Conservation (phyloP, 495 filamentous ascomycete genomes). For the Tuber calosporum region DNA sequence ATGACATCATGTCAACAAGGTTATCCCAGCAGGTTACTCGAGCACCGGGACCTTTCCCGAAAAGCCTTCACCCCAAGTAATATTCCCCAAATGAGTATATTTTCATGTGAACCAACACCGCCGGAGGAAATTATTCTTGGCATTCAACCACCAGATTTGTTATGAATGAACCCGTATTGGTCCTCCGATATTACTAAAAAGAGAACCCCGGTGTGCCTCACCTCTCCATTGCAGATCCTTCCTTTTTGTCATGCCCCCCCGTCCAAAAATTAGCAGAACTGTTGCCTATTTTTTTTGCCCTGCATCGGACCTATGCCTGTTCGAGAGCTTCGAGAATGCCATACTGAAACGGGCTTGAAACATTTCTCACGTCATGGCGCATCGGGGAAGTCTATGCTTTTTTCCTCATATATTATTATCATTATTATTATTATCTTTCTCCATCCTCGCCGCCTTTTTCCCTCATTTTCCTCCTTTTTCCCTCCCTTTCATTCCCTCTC, state of each 20-base stretch:
- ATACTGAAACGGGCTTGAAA: conserved; percentile 34
- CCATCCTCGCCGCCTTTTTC: not conserved
- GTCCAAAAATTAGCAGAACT: not conserved
- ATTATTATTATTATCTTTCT: not conserved
- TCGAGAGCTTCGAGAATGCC: conserved; percentile 39
- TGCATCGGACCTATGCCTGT: conserved; percentile 34
- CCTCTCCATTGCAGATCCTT: conserved; percentile 16
- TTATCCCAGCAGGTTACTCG: conserved; percentile 2
- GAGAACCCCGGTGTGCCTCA: not conserved
- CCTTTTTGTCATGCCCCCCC: not conserved
- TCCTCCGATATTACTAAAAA: not conserved
- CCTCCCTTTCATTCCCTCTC: not conserved
- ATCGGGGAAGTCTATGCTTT: conserved; percentile 14
- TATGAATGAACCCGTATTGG: not conserved
- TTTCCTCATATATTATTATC: too few species aligned
- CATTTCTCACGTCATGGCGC: conserved; percentile 32
- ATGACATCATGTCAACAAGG: conserved; percentile 33
- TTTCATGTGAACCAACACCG: not conserved
- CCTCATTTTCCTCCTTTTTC: not conserved
- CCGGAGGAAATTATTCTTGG: not conserved
- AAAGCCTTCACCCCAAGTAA: conserved; percentile 12
- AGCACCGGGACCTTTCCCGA: conserved; percentile 32
- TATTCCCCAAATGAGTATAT: not conserved
- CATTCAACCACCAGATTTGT: not conserved
- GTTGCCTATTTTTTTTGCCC: conserved; percentile 27